Conservation (phyloP, 768 basidiomycete genomes). For the Phlegmacium glaucopus region DNA sequence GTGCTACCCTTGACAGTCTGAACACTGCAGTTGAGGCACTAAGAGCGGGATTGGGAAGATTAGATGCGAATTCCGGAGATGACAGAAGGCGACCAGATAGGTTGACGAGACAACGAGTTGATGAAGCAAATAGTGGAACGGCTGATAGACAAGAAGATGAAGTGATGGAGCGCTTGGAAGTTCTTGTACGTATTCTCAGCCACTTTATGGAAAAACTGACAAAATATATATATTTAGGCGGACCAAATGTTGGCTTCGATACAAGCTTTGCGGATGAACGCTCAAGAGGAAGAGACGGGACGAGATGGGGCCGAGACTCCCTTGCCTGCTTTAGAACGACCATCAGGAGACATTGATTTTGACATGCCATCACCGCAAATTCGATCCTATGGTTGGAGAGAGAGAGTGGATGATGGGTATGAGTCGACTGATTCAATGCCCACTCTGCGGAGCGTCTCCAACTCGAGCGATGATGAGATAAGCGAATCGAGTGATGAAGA, state of each 20-base stretch:
- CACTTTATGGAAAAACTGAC: neutral
- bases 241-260: constrained; percentile 30
- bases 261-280: constrained; percentile 7
- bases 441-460: constrained; percentile 31
- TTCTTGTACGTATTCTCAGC: constrained; percentile 23
- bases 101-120: neutral
- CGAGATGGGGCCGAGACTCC: constrained; percentile 7
- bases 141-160: constrained; percentile 17
- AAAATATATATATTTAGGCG: constrained; percentile 19
- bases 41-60: constrained; percentile 12
- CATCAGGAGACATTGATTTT: neutral
- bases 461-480: constrained; percentile 17
- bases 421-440: constrained; percentile 30
- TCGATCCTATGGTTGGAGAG: neutral
- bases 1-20: constrained; percentile 13
- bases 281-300: constrained; percentile 8
- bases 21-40: constrained; percentile 15
- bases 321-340: constrained; percentile 10
- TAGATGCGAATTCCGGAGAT: constrained; percentile 1
- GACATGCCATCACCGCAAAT: no score
- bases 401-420: constrained; percentile 13
- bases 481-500: constrained; percentile 10
- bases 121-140: constrained; percentile 11
- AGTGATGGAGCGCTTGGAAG: constrained; percentile 26
- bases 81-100: neutral